Base-by-base conservation (phyloP, 1,139 yeast genomes). In the Magnusiomyces paraingens region DNA sequence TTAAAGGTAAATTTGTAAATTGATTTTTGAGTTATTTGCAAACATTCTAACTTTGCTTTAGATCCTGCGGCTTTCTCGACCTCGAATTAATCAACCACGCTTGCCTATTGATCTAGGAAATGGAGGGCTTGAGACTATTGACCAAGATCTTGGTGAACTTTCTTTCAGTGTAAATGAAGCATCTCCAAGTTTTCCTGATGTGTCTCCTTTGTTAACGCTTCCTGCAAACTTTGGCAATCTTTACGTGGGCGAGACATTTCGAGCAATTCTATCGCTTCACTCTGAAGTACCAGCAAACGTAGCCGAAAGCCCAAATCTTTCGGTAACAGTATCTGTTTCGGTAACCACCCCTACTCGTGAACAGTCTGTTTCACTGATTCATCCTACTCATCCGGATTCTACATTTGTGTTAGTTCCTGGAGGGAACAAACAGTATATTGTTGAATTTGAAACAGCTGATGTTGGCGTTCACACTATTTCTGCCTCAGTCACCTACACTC, bases 391-490 rank as follows among this genome's bases (percentile, higher is more conserved):
- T 46, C 56, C 59, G 8, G 65, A 59, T 38, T 50, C 60, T 5
- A 52, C 52, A 42, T 49, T 40, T 32, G 49, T 47, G 12, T 54
- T 63, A 18, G 56, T 50, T 8, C 59, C 62, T 1, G 56, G 58
- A 15, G 51, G 54, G 6, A 49, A 58, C 1, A 54, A 50, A 29
- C 66, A 64, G 52, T 60, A 58, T 29, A 55, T 59, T n/a, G 58
- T 68, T 5, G 57, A 59, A 22, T 65, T 62, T 52, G 70, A 67
- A 50, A 61, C 70, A 14, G 57, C 57, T 6, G 65, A 60, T 22
- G 57, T 66, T 1, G 73, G 73, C 2, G 51, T 58, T 21, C 70
- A 69, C 55, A 59, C 60, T n/a, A 58, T 70, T 26, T 56, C 61
- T 2, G 65, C 65, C 14, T 56, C 62, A 8, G 59, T 66, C 42